Percentiles rank a stretch among this genome's conserved stretches.
Evolutionary conservation across 2,329 filamentous ascomycete genomes (phyloP).

Genomic region (Fusarium sp.): DNA sequence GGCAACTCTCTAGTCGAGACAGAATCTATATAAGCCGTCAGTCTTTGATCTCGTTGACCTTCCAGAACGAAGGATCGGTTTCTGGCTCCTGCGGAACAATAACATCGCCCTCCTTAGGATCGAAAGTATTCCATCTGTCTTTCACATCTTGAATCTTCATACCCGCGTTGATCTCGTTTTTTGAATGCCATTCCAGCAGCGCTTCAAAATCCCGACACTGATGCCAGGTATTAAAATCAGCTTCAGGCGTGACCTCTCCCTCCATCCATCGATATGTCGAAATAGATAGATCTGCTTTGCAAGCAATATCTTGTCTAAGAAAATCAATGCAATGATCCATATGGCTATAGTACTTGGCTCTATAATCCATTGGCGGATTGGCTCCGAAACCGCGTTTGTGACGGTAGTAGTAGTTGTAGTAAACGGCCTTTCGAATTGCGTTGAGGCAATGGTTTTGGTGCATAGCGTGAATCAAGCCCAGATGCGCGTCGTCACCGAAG

Average conservation of each 20-base stretch:
- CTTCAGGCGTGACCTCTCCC: not conserved
- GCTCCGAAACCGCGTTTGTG: not conserved
- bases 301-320: not conserved
- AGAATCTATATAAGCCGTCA: not conserved
- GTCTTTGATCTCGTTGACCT: not conserved
- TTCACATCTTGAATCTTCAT: not conserved
- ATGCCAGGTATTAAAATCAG: conserved; percentile 2
- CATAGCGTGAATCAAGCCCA: conserved; percentile 1
- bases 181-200: not conserved
- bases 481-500: not conserved
- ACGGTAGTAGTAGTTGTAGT: conserved; percentile 7
- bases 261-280: conserved; percentile 9
- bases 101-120: not conserved
- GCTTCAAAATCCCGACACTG: conserved; percentile 4
- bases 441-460: conserved; percentile 5
- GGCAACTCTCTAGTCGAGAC: too few species aligned
- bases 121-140: not conserved
- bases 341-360: not conserved
- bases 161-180: not conserved
- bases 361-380: not conserved
- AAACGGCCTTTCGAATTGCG: not conserved
- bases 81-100: not conserved
- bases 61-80: not conserved
- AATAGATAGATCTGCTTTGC: not conserved
- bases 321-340: conserved; percentile 2